phyloP scores from a whole-genome alignment of 192 early-diverging fungal species.

The Coemansia sp. region DNA sequence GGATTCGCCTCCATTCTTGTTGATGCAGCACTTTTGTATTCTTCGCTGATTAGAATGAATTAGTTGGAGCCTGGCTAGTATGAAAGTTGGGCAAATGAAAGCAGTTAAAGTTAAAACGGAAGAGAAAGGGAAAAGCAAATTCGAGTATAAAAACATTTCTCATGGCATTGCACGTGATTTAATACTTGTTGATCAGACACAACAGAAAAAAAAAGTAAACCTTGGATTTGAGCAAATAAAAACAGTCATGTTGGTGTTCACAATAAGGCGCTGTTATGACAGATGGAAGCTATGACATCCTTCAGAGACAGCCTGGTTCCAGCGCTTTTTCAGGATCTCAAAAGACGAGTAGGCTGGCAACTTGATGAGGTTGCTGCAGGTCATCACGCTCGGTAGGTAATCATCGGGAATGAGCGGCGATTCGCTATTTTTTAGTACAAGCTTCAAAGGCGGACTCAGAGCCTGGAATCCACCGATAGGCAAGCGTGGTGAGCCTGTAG shows the following conservation, averaged over 20 bases:
- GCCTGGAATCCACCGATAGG: constrained; percentile 89
- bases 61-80: not conserved
- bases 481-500: constrained; percentile 85
- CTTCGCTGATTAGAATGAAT: not conserved
- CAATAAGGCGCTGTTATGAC: constrained; percentile 44
- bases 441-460: constrained; percentile 78
- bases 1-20: constrained; percentile 74
- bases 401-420: constrained; percentile 68
- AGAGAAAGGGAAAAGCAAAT: not conserved
- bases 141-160: too few species aligned
- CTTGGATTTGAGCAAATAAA: not conserved
- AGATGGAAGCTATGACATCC: constrained; percentile 80
- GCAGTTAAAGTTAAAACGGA: too few species aligned
- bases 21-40: not conserved
- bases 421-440: constrained; percentile 77
- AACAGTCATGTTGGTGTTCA: not conserved
- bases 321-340: constrained; percentile 63
- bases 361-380: constrained; percentile 93
- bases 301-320: constrained; percentile 74
- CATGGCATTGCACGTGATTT: too few species aligned
- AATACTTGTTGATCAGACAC: not conserved
- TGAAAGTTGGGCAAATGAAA: not conserved
- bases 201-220: not conserved
- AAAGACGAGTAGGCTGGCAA: constrained; percentile 78
- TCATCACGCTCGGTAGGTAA: constrained; percentile 93